Evolutionary conservation across 495 filamentous ascomycete genomes (phyloP), one percentile per base, ranked within the genome.

Genomic region (Terfezia claveryi): DNA sequence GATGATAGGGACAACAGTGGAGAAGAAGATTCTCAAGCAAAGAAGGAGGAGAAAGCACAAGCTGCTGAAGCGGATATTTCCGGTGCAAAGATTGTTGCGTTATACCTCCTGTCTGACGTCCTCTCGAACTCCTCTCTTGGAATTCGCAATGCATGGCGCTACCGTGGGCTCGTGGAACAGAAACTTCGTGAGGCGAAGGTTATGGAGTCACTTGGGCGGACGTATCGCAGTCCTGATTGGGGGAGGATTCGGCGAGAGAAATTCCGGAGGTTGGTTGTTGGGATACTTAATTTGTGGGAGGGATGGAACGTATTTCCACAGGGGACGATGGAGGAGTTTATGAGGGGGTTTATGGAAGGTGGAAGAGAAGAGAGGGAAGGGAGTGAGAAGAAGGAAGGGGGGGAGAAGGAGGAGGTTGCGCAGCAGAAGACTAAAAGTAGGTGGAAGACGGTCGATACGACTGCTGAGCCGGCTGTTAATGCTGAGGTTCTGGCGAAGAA

Each of bases 81-180:
- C 38, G 68, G 79, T 10, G 76, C 87, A 2, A 85, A 80, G 56
- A 72, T 95, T 0, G 79, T 94, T 37, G 91, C 76, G 10, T 74
- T 98, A 11, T 93, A 91, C 61, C 68, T 92, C 12, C 78, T 94
- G 53, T 87, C 81, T 52, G 92, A 98, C 66, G 83, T 95, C 54
- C 76, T 94, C 36, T 87, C 82, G 1, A 83, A 86, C 2, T 86
- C 83, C 4, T 81, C 84, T 1, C 87, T 83, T 1, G 85, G 86
- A 0, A 82, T 94, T 37, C 76, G 85, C 0, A 83, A 89, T 63
- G 85, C 87, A 6, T 96, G 87, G 87, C 80, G 87, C 46, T 96
- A 91, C 62, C 77, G 89, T 17, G 80, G 84, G 62, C 71, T 91
- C 20, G 91, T 98, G 59, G 92, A 94, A 66, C 68, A 71, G 0